phyloP scores from a whole-genome alignment of 345 rosid genomes.

The Iberis pinnata region DNA sequence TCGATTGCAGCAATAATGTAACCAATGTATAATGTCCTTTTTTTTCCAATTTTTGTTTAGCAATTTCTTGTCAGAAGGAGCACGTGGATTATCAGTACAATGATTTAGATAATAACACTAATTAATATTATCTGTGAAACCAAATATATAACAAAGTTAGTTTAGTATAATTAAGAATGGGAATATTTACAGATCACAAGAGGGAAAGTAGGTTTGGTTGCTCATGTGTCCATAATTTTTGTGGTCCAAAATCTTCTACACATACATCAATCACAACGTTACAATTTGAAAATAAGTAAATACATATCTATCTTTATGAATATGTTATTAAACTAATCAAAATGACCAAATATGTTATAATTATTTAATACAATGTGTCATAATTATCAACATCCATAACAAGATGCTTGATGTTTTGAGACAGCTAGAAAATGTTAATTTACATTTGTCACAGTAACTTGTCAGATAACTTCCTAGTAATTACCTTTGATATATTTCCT shows the following conservation, averaged over 20 bases:
- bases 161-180: conserved; percentile 1
- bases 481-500: no score
- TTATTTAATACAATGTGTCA: background rate
- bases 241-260: conserved; percentile 25
- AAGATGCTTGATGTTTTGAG: conserved; percentile 27
- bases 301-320: background rate
- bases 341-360: background rate
- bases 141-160: conserved; percentile 7
- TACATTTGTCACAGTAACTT: conserved; percentile 29
- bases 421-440: conserved; percentile 25
- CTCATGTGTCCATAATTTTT: conserved; percentile 23
- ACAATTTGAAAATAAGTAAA: conserved; percentile 13
- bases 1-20: no score
- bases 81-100: conserved; percentile 23
- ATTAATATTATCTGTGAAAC: conserved; percentile 16
- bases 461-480: conserved; percentile 24
- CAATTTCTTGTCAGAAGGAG: conserved; percentile 23
- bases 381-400: conserved; percentile 24
- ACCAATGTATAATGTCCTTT: no score
- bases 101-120: conserved; percentile 1
- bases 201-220: conserved; percentile 19
- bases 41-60: conserved; percentile 13
- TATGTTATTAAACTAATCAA: no score
- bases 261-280: conserved; percentile 18
- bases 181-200: conserved; percentile 16